phyloP scores from a whole-genome alignment of 148 eudicot species.

The Spergularia bocconei region DNA sequence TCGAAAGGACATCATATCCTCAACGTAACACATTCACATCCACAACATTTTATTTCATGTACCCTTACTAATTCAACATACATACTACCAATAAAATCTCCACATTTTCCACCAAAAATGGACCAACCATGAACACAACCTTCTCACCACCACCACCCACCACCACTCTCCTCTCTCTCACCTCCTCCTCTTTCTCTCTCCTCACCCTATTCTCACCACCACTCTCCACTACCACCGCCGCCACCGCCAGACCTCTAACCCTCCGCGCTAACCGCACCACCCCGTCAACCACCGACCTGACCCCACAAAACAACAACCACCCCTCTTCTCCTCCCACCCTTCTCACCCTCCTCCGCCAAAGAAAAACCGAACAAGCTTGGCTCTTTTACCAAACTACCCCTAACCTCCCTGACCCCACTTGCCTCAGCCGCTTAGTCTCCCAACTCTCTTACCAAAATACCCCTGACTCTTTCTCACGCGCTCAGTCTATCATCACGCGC shows the following conservation, averaged over 20 bases:
- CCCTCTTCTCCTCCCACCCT: slow-evolving; percentile 37
- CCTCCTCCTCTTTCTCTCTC: slow-evolving; percentile 22
- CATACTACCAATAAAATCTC: too few species aligned
- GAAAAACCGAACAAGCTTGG: slow-evolving; percentile 91
- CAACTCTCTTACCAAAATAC: slow-evolving; percentile 80
- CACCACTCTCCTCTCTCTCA: slow-evolving; percentile 24
- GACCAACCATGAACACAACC: slow-evolving; percentile 47
- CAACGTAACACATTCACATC: slow-evolving; percentile 14
- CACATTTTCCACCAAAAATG: slow-evolving; percentile 17
- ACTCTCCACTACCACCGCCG: not conserved
- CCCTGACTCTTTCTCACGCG: slow-evolving; percentile 47
- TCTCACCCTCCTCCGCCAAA: slow-evolving; percentile 60
- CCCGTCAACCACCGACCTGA: slow-evolving; percentile 17
- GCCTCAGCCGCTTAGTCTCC: slow-evolving; percentile 78
- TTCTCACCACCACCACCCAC: slow-evolving; percentile 20
- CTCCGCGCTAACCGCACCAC: slow-evolving; percentile 27
- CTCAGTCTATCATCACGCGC: slow-evolving; percentile 79
- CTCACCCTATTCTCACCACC: slow-evolving; percentile 4
- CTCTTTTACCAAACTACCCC: slow-evolving; percentile 42
- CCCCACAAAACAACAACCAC: slow-evolving; percentile 16
- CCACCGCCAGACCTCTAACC: slow-evolving; percentile 5
- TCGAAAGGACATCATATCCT: not conserved
- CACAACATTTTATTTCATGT: not conserved
- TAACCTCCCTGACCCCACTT: slow-evolving; percentile 66
- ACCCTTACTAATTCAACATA: too few species aligned